phyloP scores from a whole-genome alignment of 2,329 filamentous ascomycete species.

The Trichoderma harzianum region DNA sequence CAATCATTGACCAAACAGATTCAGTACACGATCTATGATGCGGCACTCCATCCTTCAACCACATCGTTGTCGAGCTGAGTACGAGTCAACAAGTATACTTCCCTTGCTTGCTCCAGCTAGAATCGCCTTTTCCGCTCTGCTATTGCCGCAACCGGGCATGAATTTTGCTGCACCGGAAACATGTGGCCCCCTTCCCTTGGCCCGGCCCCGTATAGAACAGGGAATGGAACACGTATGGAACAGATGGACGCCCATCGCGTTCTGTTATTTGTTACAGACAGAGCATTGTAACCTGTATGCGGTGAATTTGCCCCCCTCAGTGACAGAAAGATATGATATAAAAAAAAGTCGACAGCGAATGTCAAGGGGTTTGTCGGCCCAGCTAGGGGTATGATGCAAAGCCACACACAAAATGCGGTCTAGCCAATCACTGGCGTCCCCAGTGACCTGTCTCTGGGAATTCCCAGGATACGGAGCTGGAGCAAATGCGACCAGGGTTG shows the following conservation, averaged over 20 bases:
- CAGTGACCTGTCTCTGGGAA: conserved; percentile 26
- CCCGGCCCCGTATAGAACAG: neutral
- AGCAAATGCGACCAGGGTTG: conserved; percentile 9
- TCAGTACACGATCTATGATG: neutral
- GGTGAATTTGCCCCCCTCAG: neutral
- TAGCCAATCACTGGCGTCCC: conserved; percentile 30
- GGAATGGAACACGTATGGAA: conserved; percentile 7
- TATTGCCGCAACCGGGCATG: neutral
- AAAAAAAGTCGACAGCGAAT: neutral
- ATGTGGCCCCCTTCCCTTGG: neutral
- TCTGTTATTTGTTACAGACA: neutral
- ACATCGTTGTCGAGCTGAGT: neutral
- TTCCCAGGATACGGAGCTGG: conserved; percentile 31
- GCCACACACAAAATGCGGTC: neutral
- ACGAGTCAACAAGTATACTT: neutral
- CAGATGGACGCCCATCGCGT: neutral
- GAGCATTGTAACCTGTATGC: neutral
- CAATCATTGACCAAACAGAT: neutral
- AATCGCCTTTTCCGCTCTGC: neutral
- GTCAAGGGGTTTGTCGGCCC: neutral
- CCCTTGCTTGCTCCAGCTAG: neutral
- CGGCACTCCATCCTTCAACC: neutral
- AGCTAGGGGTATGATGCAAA: conserved; percentile 7
- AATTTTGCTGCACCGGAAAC: neutral
- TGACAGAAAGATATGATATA: neutral